phyloP scores from a whole-genome alignment of 2,329 filamentous ascomycete species.

The Hypoxylon sp. region DNA sequence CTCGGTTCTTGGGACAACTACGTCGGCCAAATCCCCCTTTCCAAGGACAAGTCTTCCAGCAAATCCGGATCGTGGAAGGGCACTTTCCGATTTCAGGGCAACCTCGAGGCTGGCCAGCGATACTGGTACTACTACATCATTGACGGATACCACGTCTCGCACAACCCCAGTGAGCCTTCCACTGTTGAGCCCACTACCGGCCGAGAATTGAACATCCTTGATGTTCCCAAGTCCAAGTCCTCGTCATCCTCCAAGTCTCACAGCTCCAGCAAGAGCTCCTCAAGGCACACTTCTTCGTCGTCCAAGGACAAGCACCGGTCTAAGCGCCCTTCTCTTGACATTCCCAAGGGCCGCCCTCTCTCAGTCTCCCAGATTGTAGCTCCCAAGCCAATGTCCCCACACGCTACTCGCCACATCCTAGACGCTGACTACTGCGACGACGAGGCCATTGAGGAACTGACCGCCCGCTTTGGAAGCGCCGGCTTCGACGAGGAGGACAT shows the following conservation, averaged over 20 bases:
- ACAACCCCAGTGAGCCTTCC: constrained; percentile 91
- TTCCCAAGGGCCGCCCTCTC: constrained; percentile 90
- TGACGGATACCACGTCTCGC: constrained; percentile 97
- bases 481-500: constrained; percentile 72
- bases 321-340: constrained; percentile 70
- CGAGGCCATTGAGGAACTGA: constrained; percentile 83
- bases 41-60: constrained; percentile 84
- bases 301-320: constrained; percentile 62
- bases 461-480: constrained; percentile 77
- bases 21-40: constrained; percentile 91
- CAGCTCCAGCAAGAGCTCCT: constrained; percentile 62
- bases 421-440: constrained; percentile 82
- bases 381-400: constrained; percentile 89
- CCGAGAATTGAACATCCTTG: constrained; percentile 97
- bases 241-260: constrained; percentile 65
- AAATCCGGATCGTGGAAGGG: constrained; percentile 96
- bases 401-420: constrained; percentile 89
- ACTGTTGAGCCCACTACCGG: constrained; percentile 96
- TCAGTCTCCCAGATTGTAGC: constrained; percentile 91
- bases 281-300: constrained; percentile 58
- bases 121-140: constrained; percentile 99
- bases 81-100: constrained; percentile 95
- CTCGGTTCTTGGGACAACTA: constrained; percentile 99
- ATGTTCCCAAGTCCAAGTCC: constrained; percentile 75
- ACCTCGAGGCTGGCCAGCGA: constrained; percentile 87